Percentiles rank a stretch among this genome's conserved stretches.
phyloP scores from a whole-genome alignment of 805 yeast genomes.

The Barnettozyma sucrosica region DNA sequence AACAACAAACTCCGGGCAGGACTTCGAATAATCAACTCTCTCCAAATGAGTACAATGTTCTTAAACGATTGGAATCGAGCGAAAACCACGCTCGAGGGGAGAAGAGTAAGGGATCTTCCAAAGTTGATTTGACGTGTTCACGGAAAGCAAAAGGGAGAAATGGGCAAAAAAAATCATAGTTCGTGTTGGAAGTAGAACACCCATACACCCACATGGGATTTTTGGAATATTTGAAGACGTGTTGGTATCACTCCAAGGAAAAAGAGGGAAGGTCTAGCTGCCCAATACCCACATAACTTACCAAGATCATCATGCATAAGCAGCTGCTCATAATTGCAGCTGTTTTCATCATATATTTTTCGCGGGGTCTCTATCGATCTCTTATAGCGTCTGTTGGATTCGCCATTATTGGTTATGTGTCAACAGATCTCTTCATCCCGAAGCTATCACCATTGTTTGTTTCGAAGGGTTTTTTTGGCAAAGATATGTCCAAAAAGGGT shows the following conservation, averaged over 20 bases:
- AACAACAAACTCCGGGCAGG: neutral
- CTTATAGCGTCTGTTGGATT: conserved; percentile 55
- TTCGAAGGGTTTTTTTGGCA: conserved; percentile 77
- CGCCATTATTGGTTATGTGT: conserved; percentile 57
- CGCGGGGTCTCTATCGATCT: conserved; percentile 22
- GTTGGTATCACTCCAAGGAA: neutral
- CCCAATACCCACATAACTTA: neutral
- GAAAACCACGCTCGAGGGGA: neutral
- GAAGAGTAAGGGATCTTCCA: neutral
- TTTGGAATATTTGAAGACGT: neutral
- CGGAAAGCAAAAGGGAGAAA: neutral
- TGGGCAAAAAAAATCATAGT: neutral
- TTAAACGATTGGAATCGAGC: neutral
- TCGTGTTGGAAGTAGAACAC: neutral
- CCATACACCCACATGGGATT: neutral
- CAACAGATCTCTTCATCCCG: conserved; percentile 62
- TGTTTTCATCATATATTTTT: conserved; percentile 12
- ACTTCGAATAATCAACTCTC: neutral
- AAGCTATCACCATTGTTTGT: conserved; percentile 59
- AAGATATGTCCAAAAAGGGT: conserved; percentile 74
- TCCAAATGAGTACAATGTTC: neutral
- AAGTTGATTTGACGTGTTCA: neutral
- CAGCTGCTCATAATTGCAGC: conserved; percentile 9
- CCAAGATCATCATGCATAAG: neutral
- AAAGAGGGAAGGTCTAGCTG: neutral